Percentiles rank a stretch among this genome's conserved stretches.
These are phyloP conservation scores for Sporobolus alterniflorus DNA, from an alignment of 202 grass and related monocot species.

Conservation along the genomic window DNA sequence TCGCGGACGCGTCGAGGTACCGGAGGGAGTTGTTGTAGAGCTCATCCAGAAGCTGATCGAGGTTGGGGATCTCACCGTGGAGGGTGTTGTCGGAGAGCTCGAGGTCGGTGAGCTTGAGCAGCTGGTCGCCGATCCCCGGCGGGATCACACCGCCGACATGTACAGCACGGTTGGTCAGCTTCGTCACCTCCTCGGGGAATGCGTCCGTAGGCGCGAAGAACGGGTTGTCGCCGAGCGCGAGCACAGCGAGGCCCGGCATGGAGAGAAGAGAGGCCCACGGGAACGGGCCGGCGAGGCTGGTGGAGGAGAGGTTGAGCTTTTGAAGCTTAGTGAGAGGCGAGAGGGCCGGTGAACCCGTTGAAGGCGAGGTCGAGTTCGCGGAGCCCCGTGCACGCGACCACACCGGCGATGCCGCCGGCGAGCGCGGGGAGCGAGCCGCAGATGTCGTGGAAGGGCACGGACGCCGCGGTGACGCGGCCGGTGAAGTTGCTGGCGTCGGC, in stretches of 20 bases:
- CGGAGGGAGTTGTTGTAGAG: constrained; percentile 83
- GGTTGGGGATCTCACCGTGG: constrained; percentile 56
- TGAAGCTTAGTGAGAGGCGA: constrained; percentile 42
- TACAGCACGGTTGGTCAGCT: constrained; percentile 51
- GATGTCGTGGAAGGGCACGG: constrained; percentile 49
- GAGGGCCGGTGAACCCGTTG: constrained; percentile 64
- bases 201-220: neutral
- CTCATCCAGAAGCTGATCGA: constrained; percentile 61
- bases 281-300: constrained; percentile 59
- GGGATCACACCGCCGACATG: constrained; percentile 76
- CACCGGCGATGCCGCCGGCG: constrained; percentile 25
- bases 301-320: constrained; percentile 66
- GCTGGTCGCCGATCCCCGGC: constrained; percentile 44
- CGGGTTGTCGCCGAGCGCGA: constrained; percentile 66
- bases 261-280: constrained; percentile 61
- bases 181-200: constrained; percentile 54
- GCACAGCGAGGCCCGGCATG: constrained; percentile 49
- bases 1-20: constrained; percentile 75
- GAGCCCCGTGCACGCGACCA: constrained; percentile 53
- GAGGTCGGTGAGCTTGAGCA: constrained; percentile 53
- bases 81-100: constrained; percentile 68
- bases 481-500: too few relatives aligned
- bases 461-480: constrained; percentile 12
- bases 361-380: constrained; percentile 56
- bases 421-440: constrained; percentile 48